Conservation (phyloP, 2,329 filamentous ascomycete genomes). For the Fusarium sp. region DNA sequence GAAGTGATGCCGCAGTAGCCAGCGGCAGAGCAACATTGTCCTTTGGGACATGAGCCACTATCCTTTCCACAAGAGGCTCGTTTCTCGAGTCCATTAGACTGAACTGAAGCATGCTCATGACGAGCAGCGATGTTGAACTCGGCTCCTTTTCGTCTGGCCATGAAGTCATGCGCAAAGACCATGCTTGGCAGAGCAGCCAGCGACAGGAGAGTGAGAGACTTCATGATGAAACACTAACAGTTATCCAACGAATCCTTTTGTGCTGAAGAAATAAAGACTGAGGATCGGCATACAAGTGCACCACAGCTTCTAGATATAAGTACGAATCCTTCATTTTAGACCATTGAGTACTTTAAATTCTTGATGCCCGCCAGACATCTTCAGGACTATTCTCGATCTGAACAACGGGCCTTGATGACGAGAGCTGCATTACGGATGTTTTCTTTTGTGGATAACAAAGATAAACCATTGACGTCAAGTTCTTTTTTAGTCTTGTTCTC, state of each 20-base stretch:
- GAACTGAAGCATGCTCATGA: background rate
- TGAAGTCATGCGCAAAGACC: slow-evolving; percentile 3
- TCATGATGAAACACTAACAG: slow-evolving; percentile 4
- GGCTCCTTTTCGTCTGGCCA: slow-evolving; percentile 3
- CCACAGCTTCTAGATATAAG: slow-evolving; percentile 2
- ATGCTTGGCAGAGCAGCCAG: background rate
- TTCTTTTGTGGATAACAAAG: background rate
- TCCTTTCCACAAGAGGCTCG: slow-evolving; percentile 42
- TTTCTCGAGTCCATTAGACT: background rate
- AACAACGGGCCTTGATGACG: background rate
- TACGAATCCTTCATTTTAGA: background rate
- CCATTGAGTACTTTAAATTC: background rate
- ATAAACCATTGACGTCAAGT: background rate
- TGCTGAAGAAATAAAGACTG: background rate
- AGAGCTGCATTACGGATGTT: background rate
- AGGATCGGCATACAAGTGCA: background rate
- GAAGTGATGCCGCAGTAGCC: slow-evolving; percentile 48
- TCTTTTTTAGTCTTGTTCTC: background rate
- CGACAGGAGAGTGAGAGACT: background rate
- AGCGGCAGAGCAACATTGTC: slow-evolving; percentile 47
- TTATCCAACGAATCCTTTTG: background rate
- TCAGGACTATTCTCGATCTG: background rate
- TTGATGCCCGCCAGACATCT: no score
- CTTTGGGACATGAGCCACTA: slow-evolving; percentile 42
- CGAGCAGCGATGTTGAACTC: slow-evolving; percentile 10